A percentile compares a stretch with the other conserved stretches of the same genome.
Evolutionary conservation across 192 early-diverging fungal species (phyloP).

Genomic region (Piromyces finnis): DNA sequence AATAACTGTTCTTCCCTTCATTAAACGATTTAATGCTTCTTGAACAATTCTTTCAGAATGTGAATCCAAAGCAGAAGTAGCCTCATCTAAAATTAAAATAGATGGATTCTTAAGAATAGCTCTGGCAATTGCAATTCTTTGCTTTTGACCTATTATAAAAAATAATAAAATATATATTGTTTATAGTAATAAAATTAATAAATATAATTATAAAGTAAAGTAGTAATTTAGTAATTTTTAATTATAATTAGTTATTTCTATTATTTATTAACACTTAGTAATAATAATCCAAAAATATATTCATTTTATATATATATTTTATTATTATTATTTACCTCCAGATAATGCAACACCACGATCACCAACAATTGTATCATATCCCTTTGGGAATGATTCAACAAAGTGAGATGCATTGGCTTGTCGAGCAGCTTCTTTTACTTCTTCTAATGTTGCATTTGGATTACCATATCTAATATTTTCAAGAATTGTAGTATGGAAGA

Average conservation of each 20-base stretch:
- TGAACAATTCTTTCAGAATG: neutral
- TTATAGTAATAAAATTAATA: too few relatives aligned
- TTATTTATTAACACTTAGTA: too few relatives aligned
- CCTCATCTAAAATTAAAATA: neutral
- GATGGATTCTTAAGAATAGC: neutral
- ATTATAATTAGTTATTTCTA: too few relatives aligned
- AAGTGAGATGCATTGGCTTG: conserved; percentile 1
- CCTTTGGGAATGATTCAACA: neutral
- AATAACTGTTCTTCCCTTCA: neutral
- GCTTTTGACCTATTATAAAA: conserved; percentile 3
- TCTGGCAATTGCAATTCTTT: conserved; percentile 2
- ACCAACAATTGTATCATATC: conserved; percentile 1
- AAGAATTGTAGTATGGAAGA: neutral
- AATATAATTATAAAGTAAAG: too few relatives aligned
- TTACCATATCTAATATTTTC: conserved; percentile 1
- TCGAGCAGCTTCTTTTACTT: neutral
- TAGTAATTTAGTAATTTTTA: too few relatives aligned
- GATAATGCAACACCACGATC: conserved; percentile 1
- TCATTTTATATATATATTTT: too few relatives aligned
- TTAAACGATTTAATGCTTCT: neutral
- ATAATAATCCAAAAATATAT: too few relatives aligned
- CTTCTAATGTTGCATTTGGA: neutral
- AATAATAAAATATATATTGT: too few relatives aligned
- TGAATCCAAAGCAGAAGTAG: neutral
- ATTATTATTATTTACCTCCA: neutral